Base-by-base conservation (phyloP, 1,284 basidiomycete genomes). In the Trichosporon sp. region DNA sequence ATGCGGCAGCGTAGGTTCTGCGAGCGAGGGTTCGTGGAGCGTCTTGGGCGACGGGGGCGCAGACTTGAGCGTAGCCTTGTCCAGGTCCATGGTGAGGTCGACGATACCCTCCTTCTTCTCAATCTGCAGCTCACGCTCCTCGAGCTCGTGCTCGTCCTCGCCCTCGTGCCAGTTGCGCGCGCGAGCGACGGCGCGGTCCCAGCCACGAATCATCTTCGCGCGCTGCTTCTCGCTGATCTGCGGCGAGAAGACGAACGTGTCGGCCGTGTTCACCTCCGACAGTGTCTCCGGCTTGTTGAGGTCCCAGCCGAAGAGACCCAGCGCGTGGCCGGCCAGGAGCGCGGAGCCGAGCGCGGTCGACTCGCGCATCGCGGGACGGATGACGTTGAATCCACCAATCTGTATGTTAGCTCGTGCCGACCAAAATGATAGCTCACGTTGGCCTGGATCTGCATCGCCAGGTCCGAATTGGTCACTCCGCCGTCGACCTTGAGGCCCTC, bases 291-390 rank as follows among this genome's bases (percentile, higher is more conserved):
- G 94, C 61, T 87, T 86, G 66, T 82, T 84, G 62, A 98, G 80
- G 78, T 98, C 88, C 96, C 95, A 99, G n/a, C 94, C 95, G 73
- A 91, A 95, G 29, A 98, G 83, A 5, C 86, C 84, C 33, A 98
- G 85, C 0, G 95, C 94, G 44, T 90, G 86, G 14, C 91, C 96
- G 14, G 96, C 95, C n/a, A 97, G 86, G 44, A 99, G 82, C 19
- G 96, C 96, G 9, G 93, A 92, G n/a, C 95, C 95, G 40, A 99
- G 84, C 5, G 96, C 95, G 6, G 95, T 99, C 9, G 92, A 94
- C 78, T 99, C 95, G 77, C 95, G 84, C 95, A 99, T 99, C 74
- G 92, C 89, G 14, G 95, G 95, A 61, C 95, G 84, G 67, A 95
- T 83, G 63, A 99, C 92, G 23, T 87, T 87, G 81, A 97, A 95